Evolutionary conservation across 257 asterid genomes (phyloP), one percentile per base, ranked within the genome.

Genomic region (Lycium barbarum): DNA sequence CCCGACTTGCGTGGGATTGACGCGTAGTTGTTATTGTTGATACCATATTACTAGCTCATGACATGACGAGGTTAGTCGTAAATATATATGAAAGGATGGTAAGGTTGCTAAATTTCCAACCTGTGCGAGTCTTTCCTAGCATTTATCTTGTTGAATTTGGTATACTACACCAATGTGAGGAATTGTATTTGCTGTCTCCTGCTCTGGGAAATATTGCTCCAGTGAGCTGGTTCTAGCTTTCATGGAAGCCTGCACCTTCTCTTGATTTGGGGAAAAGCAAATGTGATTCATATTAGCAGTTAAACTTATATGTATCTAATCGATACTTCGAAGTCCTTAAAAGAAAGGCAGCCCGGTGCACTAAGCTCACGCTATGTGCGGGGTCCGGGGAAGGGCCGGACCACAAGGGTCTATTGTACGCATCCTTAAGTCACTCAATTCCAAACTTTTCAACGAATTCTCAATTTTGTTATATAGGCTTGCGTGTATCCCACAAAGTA

Each of bases 41-140:
- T 74, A 12, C 81, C 47, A 76, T 76, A 13, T 66, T 76, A 76
- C 63, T 47, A 76, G 40, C 47, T 3, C 63, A 51, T 76, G 82
- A 51, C 82, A 51, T 26, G 47, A 53, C 1, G 47, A 12, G 63
- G 47, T 76, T 76, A 51, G 22, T 76, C 8, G 10, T 49, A 35
- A 26, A 7, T 51, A 49, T 74, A 76, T 76, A 45, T 51, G 59
- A 49, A 74, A 74, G 45, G 43, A 74, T 22, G 43, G 8, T 22
- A 1, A 53, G 22, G 81, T 74, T 74, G n/a, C 26, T 59, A 76
- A 62, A 22, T 49, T 55, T 0, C 62, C 82, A 76, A 26, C 63
- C 62, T 76, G 35, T 76, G 63, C 5, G 22, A 18, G 15, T 14
- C 35, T 49, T 26, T 22, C 81, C 47, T 76, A 51, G 82, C 47